Conservation (phyloP, 1,284 basidiomycete genomes). For the Neonothopanus nambi region DNA sequence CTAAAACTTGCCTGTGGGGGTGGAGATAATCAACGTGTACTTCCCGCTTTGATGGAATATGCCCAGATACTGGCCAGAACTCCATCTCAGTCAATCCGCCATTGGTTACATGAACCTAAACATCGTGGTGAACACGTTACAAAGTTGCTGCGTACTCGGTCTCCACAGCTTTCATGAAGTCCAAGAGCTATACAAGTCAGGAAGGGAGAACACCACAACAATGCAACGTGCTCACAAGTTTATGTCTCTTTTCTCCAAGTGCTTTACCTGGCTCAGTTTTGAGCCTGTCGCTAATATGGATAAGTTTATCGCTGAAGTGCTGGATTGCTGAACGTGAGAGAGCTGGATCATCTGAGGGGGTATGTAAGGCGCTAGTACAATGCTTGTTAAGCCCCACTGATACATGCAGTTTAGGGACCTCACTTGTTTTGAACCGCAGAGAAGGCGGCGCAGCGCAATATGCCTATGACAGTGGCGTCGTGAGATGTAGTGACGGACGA, state of each 20-base stretch:
- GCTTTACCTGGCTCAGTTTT: conserved; percentile 73
- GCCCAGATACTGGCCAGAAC: too few relatives aligned
- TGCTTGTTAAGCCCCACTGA: conserved; percentile 13
- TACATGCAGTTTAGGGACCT: conserved; percentile 9
- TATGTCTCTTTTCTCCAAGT: conserved; percentile 75
- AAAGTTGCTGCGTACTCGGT: conserved; percentile 38
- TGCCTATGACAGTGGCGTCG: conserved; percentile 46
- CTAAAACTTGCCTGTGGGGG: too few relatives aligned
- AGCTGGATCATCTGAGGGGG: conserved; percentile 50
- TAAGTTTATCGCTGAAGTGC: conserved; percentile 88
- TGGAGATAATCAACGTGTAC: too few relatives aligned
- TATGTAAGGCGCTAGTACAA: conserved; percentile 60
- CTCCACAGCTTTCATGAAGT: conserved; percentile 52
- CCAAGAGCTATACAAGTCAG: conserved; percentile 44
- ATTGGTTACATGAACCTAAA: too few relatives aligned
- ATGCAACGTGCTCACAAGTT: conserved; percentile 51
- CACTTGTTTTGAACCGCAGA: conserved; percentile 67
- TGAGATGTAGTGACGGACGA: conserved; percentile 3
- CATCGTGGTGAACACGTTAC: too few relatives aligned
- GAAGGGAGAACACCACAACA: conserved; percentile 6
- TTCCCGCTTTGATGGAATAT: too few relatives aligned
- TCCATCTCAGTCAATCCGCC: too few relatives aligned
- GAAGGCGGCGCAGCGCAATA: conserved; percentile 86
- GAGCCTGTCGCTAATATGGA: conserved; percentile 72
- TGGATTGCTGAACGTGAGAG: conserved; percentile 64